Conservation (phyloP, 495 filamentous ascomycete species). For the Halenospora varia region DNA sequence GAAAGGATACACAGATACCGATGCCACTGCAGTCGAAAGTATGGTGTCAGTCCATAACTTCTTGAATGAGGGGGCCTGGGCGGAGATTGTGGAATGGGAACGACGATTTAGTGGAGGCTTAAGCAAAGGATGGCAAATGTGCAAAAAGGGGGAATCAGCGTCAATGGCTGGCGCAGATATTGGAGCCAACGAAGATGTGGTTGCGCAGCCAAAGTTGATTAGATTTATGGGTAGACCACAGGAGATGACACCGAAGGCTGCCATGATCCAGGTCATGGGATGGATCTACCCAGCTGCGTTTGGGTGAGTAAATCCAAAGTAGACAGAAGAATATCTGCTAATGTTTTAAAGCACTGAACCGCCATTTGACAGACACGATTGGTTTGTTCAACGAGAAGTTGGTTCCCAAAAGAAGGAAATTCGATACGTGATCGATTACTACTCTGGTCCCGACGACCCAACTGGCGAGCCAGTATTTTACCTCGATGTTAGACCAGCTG, state of each 20-base stretch:
- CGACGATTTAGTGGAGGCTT: constrained; percentile 72
- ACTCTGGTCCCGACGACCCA: constrained; percentile 79
- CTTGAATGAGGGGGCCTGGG: constrained; percentile 95
- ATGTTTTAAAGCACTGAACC: constrained; percentile 56
- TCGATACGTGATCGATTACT: constrained; percentile 98
- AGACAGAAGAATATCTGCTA: not conserved
- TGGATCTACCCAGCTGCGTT: constrained; percentile 76
- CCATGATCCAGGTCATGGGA: constrained; percentile 71
- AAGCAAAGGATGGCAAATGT: constrained; percentile 65
- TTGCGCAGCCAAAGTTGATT: constrained; percentile 61
- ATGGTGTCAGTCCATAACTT: constrained; percentile 99
- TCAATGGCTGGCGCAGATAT: constrained; percentile 26
- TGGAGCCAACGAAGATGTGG: constrained; percentile 37
- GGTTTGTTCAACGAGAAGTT: constrained; percentile 75
- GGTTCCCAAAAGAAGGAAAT: constrained; percentile 65
- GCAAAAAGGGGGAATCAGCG: constrained; percentile 68
- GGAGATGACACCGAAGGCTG: constrained; percentile 87
- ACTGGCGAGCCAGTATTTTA: constrained; percentile 95
- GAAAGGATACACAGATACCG: constrained; percentile 93
- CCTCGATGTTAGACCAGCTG: constrained; percentile 90
- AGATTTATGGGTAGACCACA: constrained; percentile 84
- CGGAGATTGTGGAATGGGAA: constrained; percentile 91
- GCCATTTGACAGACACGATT: constrained; percentile 98
- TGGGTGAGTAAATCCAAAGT: constrained; percentile 44
- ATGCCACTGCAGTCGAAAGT: constrained; percentile 85